Evolutionary conservation across 495 filamentous ascomycete genomes (phyloP).

Genomic region (Hypomontagnella monticulosa): DNA sequence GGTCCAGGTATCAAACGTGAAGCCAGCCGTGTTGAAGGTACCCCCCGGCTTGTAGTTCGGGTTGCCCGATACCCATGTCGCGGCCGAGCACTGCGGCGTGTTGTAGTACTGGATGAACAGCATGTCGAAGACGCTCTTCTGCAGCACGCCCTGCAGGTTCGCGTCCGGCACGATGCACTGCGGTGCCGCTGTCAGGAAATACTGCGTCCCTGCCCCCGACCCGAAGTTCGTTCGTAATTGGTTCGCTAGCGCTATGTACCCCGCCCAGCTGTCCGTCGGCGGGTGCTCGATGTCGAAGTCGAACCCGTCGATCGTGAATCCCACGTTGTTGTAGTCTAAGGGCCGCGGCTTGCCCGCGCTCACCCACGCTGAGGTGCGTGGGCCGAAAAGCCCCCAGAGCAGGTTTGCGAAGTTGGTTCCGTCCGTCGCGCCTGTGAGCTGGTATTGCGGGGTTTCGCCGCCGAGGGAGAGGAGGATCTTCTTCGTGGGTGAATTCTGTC

Average conservation of each 20-base stretch:
- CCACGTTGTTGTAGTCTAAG: conserved; percentile 57
- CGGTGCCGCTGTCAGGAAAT: conserved; percentile 60
- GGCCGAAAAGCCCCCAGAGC: conserved; percentile 73
- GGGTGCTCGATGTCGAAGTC: conserved; percentile 65
- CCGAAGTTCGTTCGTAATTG: conserved; percentile 20
- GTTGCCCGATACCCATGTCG: conserved; percentile 52
- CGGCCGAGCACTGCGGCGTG: conserved; percentile 65
- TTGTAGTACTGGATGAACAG: conserved; percentile 78
- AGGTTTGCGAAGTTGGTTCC: conserved; percentile 68
- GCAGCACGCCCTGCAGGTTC: conserved; percentile 64
- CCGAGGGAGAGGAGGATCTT: conserved; percentile 73
- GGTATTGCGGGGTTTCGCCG: conserved; percentile 60
- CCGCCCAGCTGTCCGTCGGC: conserved; percentile 45
- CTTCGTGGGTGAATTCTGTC: conserved; percentile 59
- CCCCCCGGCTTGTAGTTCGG: conserved; percentile 44
- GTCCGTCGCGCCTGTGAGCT: conserved; percentile 51
- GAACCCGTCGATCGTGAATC: conserved; percentile 64
- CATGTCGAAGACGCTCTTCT: conserved; percentile 65
- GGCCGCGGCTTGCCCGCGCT: conserved; percentile 46
- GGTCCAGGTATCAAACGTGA: conserved; percentile 56
- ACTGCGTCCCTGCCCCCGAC: conserved; percentile 28
- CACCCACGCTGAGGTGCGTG: conserved; percentile 52
- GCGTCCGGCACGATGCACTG: conserved; percentile 64
- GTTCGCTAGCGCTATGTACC: conserved; percentile 53
- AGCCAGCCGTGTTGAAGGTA: conserved; percentile 30